These are phyloP conservation scores for Arxiozyma slooffiae DNA, from an alignment of 1,139 yeast species.

Conservation along the genomic window DNA sequence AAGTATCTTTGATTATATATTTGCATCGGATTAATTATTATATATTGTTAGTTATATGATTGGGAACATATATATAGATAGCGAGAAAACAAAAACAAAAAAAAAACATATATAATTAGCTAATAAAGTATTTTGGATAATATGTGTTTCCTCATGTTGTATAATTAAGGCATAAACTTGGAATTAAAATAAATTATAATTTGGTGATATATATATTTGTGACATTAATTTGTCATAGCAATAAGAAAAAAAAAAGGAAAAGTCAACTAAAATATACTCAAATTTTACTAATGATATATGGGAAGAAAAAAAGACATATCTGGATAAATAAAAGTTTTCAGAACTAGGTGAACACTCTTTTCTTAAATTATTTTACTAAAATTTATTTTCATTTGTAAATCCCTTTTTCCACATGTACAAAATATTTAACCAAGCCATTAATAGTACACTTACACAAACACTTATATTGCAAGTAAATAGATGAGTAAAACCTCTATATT, in stretches of 20 bases:
- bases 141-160: too few species aligned
- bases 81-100: not conserved
- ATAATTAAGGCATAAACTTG: too few species aligned
- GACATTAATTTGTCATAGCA: too few species aligned
- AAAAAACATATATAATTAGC: not conserved
- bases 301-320: too few species aligned
- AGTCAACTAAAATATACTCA: not conserved
- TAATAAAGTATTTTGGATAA: too few species aligned
- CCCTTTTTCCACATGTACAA: slow-evolving; percentile 52
- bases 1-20: too few species aligned
- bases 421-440: slow-evolving; percentile 88
- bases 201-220: too few species aligned
- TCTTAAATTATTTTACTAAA: not conserved
- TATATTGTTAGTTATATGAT: not conserved
- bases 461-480: slow-evolving; percentile 86
- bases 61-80: not conserved
- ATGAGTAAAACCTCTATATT: slow-evolving; percentile 73
- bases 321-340: too few species aligned
- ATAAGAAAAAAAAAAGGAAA: too few species aligned
- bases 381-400: not conserved
- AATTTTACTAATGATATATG: not conserved
- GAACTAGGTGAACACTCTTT: not conserved
- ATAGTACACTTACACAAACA: slow-evolving; percentile 63
- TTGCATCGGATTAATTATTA: too few species aligned
- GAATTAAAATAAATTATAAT: too few species aligned